phyloP scores from a whole-genome alignment of 805 yeast genomes.

The Candida rishiriensis region DNA sequence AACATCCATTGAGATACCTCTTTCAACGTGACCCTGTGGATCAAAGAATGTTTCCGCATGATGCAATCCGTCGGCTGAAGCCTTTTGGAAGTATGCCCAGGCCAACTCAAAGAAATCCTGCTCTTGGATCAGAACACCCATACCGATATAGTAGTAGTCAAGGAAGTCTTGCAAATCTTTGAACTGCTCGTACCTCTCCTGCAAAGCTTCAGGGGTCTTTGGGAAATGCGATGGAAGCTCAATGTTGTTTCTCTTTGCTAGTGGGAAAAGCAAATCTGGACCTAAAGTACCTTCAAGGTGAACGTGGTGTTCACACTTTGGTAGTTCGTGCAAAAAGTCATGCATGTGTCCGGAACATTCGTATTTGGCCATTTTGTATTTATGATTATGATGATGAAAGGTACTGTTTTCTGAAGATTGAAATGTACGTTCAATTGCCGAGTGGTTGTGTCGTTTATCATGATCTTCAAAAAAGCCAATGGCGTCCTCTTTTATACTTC shows the following conservation, averaged over 20 bases:
- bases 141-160: constrained; percentile 75
- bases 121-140: constrained; percentile 65
- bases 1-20: constrained; percentile 55
- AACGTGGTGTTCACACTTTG: constrained; percentile 85
- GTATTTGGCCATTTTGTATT: constrained; percentile 13
- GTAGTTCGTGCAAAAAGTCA: constrained; percentile 60
- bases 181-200: constrained; percentile 56
- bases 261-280: constrained; percentile 65
- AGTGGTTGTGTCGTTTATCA: too few species aligned
- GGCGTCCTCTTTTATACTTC: too few species aligned
- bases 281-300: constrained; percentile 81
- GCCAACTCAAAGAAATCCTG: constrained; percentile 75
- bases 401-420: too few species aligned
- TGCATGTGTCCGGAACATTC: constrained; percentile 36
- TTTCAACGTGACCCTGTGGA: constrained; percentile 76
- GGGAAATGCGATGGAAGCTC: constrained; percentile 63
- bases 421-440: too few species aligned
- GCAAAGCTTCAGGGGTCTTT: constrained; percentile 49
- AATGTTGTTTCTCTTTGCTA: constrained; percentile 63
- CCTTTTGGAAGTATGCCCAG: constrained; percentile 64
- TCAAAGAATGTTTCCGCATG: constrained; percentile 81
- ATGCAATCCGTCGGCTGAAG: constrained; percentile 50
- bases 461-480: too few species aligned
- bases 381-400: neutral
- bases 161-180: constrained; percentile 72